phyloP scores from a whole-genome alignment of 1,284 basidiomycete genomes.

The Peniophora sp. region DNA sequence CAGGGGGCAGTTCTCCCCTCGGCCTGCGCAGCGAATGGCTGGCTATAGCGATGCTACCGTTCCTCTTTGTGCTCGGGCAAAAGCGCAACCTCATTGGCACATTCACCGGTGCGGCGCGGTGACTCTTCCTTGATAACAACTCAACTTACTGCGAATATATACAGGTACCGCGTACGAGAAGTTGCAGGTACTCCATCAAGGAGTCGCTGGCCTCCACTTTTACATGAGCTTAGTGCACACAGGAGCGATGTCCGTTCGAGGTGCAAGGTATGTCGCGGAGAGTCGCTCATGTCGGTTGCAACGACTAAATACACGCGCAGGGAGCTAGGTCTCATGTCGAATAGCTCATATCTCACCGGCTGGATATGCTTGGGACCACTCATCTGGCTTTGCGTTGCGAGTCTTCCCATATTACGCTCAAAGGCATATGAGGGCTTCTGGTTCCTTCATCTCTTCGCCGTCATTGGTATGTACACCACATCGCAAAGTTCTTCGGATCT shows the following conservation, averaged over 20 bases:
- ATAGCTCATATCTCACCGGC: not conserved
- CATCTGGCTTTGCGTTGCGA: not conserved
- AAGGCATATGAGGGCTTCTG: conserved; percentile 1
- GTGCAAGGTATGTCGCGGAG: not conserved
- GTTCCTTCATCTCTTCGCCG: not conserved
- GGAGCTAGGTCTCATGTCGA: not conserved
- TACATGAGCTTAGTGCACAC: conserved; percentile 1
- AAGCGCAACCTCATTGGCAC: conserved; percentile 1
- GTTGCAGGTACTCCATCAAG: not conserved
- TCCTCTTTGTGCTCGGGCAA: not conserved
- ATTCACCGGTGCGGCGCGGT: not conserved
- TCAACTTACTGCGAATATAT: not conserved
- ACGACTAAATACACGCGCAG: no score
- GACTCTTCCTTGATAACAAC: not conserved
- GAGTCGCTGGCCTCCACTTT: not conserved
- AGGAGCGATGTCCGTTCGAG: not conserved
- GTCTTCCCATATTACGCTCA: not conserved
- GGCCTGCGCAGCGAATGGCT: conserved; percentile 1
- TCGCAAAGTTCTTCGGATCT: not conserved
- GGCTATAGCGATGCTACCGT: not conserved
- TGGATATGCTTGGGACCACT: not conserved
- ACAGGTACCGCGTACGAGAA: conserved; percentile 1
- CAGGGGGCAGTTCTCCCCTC: not conserved
- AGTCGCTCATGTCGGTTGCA: not conserved
- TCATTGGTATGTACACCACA: not conserved